Percentiles rank a stretch among this genome's conserved stretches.
Evolutionary conservation across 2,329 filamentous ascomycete species (phyloP).

Genomic region (Paradendryphiella salina): DNA sequence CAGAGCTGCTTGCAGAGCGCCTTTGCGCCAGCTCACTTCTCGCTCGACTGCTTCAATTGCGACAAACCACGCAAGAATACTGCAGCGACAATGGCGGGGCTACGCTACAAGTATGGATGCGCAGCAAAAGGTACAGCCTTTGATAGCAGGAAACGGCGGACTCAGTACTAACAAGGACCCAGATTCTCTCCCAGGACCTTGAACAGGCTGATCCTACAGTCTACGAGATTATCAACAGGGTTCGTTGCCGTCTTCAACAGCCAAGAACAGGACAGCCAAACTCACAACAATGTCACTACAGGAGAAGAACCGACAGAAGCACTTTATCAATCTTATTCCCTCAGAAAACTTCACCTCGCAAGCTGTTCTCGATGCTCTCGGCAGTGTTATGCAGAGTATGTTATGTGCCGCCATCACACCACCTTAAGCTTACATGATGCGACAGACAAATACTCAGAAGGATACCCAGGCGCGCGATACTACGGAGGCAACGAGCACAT

Average conservation of each 20-base stretch:
- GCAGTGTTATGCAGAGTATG: conserved; percentile 56
- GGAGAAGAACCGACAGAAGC: conserved; percentile 96
- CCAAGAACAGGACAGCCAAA: conserved; percentile 13
- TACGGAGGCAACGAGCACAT: conserved; percentile 99
- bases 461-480: conserved; percentile 96
- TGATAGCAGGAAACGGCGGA: too few relatives aligned
- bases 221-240: conserved; percentile 88
- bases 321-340: conserved; percentile 98
- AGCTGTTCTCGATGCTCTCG: conserved; percentile 95
- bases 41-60: conserved; percentile 34
- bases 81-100: conserved; percentile 45
- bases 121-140: conserved; percentile 53
- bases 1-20: conserved; percentile 46
- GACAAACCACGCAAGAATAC: conserved; percentile 38
- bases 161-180: conserved; percentile 4
- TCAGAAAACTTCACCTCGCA: conserved; percentile 99
- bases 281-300: conserved; percentile 47
- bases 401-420: conserved; percentile 63
- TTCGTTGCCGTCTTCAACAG: conserved; percentile 47
- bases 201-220: conserved; percentile 84
- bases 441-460: conserved; percentile 97
- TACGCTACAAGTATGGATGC: conserved; percentile 50
- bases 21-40: conserved; percentile 42
- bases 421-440: conserved; percentile 30
- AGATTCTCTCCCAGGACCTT: conserved; percentile 80